Conservation (phyloP, 2,329 filamentous ascomycete species). For the Neopestalotiopsis clavispora region DNA sequence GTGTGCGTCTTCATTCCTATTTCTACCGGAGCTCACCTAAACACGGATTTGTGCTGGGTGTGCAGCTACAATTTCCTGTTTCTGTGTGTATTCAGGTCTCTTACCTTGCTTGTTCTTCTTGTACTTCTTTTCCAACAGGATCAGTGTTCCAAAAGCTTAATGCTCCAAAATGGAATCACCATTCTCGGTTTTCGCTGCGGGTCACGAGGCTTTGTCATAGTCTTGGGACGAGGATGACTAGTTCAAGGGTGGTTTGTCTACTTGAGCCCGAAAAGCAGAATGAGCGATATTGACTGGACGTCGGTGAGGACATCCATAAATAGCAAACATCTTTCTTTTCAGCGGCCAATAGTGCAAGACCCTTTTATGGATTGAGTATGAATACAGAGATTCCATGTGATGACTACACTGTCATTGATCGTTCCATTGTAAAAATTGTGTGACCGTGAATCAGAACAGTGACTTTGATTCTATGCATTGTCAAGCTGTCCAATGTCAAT, state of each 20-base stretch:
- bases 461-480: neutral
- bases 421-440: neutral
- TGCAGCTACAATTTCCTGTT: neutral
- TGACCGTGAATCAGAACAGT: neutral
- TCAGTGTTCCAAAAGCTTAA: neutral
- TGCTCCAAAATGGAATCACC: neutral
- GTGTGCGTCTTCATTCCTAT: neutral
- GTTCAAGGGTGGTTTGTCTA: neutral
- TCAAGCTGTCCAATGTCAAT: too few relatives aligned
- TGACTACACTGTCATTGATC: neutral
- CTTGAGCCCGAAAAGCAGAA: neutral
- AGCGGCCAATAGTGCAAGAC: neutral
- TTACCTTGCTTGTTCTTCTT: neutral
- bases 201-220: neutral
- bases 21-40: neutral
- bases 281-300: slow-evolving; percentile 4
- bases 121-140: slow-evolving; percentile 2
- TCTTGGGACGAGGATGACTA: neutral
- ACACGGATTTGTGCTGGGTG: slow-evolving; percentile 5
- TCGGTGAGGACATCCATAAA: slow-evolving; percentile 16
- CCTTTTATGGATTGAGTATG: slow-evolving; percentile 1
- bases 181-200: neutral
- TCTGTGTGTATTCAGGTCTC: neutral
- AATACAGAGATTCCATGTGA: slow-evolving; percentile 10
- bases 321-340: neutral